Percentiles rank a stretch among this genome's conserved stretches.
Evolutionary conservation across 73 alveolate genomes (phyloP).

Genomic region (Symbiodinium natans): DNA sequence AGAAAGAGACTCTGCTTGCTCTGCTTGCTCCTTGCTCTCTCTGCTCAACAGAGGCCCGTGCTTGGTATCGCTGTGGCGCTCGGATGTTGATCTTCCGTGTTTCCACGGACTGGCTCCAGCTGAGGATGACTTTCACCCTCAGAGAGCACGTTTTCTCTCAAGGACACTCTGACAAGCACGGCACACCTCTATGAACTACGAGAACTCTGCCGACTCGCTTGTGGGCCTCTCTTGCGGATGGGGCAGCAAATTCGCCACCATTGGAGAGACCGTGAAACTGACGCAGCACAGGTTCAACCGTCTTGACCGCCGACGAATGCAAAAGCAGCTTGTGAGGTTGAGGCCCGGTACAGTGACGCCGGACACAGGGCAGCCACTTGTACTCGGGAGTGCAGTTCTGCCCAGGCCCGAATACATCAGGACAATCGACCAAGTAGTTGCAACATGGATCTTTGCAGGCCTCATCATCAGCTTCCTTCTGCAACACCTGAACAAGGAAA

Average conservation of each 20-base stretch:
- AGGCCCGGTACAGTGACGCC: slow-evolving; percentile 55
- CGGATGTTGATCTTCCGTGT: slow-evolving; percentile 48
- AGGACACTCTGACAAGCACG: no score
- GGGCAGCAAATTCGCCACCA: slow-evolving; percentile 25
- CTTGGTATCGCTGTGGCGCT: slow-evolving; percentile 60
- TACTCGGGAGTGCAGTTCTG: slow-evolving; percentile 87
- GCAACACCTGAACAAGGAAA: slow-evolving; percentile 34
- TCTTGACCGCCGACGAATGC: no score
- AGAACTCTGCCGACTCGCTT: no score
- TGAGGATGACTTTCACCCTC: slow-evolving; percentile 31
- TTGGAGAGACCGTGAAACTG: slow-evolving; percentile 55
- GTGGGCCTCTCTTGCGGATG: slow-evolving; percentile 26
- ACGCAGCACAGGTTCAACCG: background rate
- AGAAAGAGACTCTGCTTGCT: no score
- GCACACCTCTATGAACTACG: no score
- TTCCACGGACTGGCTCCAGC: slow-evolving; percentile 30
- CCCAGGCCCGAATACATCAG: no score
- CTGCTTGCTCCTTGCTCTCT: no score
- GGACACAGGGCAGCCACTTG: slow-evolving; percentile 82
- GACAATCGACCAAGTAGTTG: background rate
- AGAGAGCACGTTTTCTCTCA: background rate
- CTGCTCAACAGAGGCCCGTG: no score
- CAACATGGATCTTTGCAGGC: background rate
- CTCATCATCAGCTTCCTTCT: slow-evolving; percentile 9
- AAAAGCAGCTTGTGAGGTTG: background rate